Percentiles rank a stretch among this genome's conserved stretches.
Evolutionary conservation across 257 asterid species (phyloP).

Genomic region (Gentiana dahurica): DNA sequence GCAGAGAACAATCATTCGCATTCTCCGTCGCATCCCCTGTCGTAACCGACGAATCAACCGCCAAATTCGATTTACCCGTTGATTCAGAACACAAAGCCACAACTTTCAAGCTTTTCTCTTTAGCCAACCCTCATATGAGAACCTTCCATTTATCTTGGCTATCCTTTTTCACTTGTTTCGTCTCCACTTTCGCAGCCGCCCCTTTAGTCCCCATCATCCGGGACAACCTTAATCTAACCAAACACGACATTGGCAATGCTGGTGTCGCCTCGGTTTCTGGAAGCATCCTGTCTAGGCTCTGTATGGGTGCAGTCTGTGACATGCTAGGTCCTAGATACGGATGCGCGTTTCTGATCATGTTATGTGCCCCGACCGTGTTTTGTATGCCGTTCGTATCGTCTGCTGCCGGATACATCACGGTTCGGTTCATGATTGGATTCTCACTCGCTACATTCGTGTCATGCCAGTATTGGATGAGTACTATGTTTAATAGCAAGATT

Average conservation of each 20-base stretch:
- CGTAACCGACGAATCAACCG: slow-evolving; percentile 36
- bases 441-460: slow-evolving; percentile 56
- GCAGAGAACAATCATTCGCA: slow-evolving; percentile 41
- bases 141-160: slow-evolving; percentile 58
- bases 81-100: slow-evolving; percentile 59
- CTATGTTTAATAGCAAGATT: slow-evolving; percentile 44
- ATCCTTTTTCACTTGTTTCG: slow-evolving; percentile 46
- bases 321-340: slow-evolving; percentile 52
- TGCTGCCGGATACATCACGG: slow-evolving; percentile 31
- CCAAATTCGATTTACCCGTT: slow-evolving; percentile 42
- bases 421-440: slow-evolving; percentile 56
- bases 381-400: slow-evolving; percentile 37
- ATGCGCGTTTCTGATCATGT: slow-evolving; percentile 39
- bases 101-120: slow-evolving; percentile 34
- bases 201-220: slow-evolving; percentile 53
- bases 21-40: slow-evolving; percentile 36
- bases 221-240: slow-evolving; percentile 37
- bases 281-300: slow-evolving; percentile 51
- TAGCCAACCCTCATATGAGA: slow-evolving; percentile 49
- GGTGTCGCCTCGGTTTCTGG: slow-evolving; percentile 64
- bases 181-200: slow-evolving; percentile 53
- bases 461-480: slow-evolving; percentile 58
- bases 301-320: slow-evolving; percentile 50
- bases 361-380: slow-evolving; percentile 46
- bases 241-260: slow-evolving; percentile 40